Evolutionary conservation across 2,329 filamentous ascomycete genomes (phyloP).

Genomic region (Fusarium sp.): DNA sequence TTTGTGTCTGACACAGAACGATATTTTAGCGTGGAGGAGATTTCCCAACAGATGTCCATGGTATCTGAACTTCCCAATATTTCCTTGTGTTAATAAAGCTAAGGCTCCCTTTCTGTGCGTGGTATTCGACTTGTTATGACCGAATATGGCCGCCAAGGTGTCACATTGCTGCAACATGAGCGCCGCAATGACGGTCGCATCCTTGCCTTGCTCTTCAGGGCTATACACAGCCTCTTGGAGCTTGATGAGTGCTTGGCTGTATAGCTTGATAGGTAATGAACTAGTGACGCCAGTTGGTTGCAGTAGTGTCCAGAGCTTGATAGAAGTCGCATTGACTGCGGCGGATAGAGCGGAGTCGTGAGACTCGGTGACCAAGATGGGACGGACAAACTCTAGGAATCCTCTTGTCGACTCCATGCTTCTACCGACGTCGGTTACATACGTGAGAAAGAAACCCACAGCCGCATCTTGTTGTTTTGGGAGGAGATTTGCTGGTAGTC

Average conservation of each 20-base stretch:
- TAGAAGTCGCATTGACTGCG: slow-evolving; percentile 8
- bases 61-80: background rate
- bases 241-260: background rate
- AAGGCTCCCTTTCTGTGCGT: slow-evolving; percentile 26
- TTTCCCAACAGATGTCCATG: slow-evolving; percentile 17
- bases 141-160: slow-evolving; percentile 15
- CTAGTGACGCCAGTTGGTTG: background rate
- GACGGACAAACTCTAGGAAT: slow-evolving; percentile 28
- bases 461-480: slow-evolving; percentile 11
- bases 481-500: background rate
- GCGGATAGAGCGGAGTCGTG: slow-evolving; percentile 8
- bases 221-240: slow-evolving; percentile 3
- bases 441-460: slow-evolving; percentile 25
- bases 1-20: background rate
- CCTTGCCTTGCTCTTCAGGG: background rate
- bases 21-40: slow-evolving; percentile 26
- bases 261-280: background rate
- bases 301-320: slow-evolving; percentile 20
- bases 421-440: slow-evolving; percentile 22
- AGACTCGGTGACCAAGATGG: background rate
- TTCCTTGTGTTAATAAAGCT: background rate
- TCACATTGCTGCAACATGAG: slow-evolving; percentile 30
- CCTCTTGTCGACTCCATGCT: slow-evolving; percentile 29
- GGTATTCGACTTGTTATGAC: background rate
- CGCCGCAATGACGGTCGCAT: slow-evolving; percentile 20